Evolutionary conservation across 2,329 filamentous ascomycete genomes (phyloP).

Genomic region (Chaetomium olivaceum): DNA sequence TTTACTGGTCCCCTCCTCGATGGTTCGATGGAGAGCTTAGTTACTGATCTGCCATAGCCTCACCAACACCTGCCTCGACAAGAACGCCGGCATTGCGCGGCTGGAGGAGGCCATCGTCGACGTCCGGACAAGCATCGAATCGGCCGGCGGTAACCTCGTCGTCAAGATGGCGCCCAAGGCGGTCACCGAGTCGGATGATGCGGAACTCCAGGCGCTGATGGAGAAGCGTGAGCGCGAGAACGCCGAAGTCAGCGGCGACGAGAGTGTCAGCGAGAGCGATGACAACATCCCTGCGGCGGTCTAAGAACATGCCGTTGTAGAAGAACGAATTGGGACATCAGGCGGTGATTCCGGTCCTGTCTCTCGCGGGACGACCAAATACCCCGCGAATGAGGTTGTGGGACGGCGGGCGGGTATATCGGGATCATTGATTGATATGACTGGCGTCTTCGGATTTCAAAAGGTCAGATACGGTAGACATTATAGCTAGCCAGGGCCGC

Average conservation of each 20-base stretch:
- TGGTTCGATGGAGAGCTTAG: not conserved
- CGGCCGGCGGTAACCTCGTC: constrained; percentile 73
- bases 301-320: constrained; percentile 32
- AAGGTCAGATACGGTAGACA: constrained; percentile 16
- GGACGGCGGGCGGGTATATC: constrained; percentile 7
- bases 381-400: not conserved
- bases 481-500: constrained; percentile 10
- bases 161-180: constrained; percentile 99
- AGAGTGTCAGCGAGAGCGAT: constrained; percentile 93
- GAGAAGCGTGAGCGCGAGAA: constrained; percentile 99
- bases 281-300: constrained; percentile 69
- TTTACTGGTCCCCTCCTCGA: not conserved
- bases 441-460: constrained; percentile 21
- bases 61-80: constrained; percentile 93
- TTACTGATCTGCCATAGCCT: constrained; percentile 42
- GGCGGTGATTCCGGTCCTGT: not conserved
- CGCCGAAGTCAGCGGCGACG: constrained; percentile 94
- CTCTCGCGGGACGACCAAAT: constrained; percentile 1
- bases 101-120: constrained; percentile 88
- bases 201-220: constrained; percentile 95
- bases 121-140: constrained; percentile 78
- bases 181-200: constrained; percentile 97
- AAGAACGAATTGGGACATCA: not conserved
- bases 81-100: constrained; percentile 77
- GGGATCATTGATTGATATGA: constrained; percentile 15